These are phyloP conservation scores for Porpolomopsis calyptriformis DNA, from an alignment of 768 basidiomycete genomes.

Conservation along the genomic window DNA sequence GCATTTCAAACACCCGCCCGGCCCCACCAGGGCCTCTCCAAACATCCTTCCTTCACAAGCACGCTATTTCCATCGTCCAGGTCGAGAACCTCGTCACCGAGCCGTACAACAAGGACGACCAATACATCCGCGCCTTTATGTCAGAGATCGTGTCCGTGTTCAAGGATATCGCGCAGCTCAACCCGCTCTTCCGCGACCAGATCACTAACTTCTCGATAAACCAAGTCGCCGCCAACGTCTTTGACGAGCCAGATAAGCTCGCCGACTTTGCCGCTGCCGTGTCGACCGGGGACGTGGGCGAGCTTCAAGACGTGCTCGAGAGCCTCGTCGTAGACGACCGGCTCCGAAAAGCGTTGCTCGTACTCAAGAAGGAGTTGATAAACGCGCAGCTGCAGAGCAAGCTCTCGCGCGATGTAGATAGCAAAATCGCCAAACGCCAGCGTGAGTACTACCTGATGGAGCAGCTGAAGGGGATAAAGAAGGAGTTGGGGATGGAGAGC, in stretches of 20 bases:
- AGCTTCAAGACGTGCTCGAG: slow-evolving; percentile 91
- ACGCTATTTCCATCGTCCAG: slow-evolving; percentile 78
- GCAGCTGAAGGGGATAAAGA: slow-evolving; percentile 91
- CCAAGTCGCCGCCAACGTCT: slow-evolving; percentile 85
- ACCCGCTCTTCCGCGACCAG: slow-evolving; percentile 96
- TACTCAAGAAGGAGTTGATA: slow-evolving; percentile 96
- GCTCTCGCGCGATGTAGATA: slow-evolving; percentile 85
- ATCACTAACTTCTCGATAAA: slow-evolving; percentile 94
- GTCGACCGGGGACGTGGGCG: slow-evolving; percentile 82
- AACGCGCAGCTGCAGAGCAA: slow-evolving; percentile 93
- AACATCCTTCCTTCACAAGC: slow-evolving; percentile 75
- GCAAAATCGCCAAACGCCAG: slow-evolving; percentile 89
- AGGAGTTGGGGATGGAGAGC: slow-evolving; percentile 89
- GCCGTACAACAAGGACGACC: slow-evolving; percentile 85
- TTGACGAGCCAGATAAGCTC: slow-evolving; percentile 94
- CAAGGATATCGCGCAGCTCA: slow-evolving; percentile 96
- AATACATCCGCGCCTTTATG: slow-evolving; percentile 93
- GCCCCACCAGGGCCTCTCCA: slow-evolving; percentile 68
- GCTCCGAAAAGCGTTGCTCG: slow-evolving; percentile 78
- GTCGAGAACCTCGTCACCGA: slow-evolving; percentile 75
- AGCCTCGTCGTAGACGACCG: slow-evolving; percentile 78
- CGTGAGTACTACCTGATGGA: slow-evolving; percentile 96
- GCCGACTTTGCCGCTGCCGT: slow-evolving; percentile 97
- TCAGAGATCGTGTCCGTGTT: slow-evolving; percentile 94
- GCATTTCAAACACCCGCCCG: no score